Percentiles rank a stretch among this genome's conserved stretches.
Evolutionary conservation across 768 basidiomycete genomes (phyloP).

Genomic region (Suillus luteus): DNA sequence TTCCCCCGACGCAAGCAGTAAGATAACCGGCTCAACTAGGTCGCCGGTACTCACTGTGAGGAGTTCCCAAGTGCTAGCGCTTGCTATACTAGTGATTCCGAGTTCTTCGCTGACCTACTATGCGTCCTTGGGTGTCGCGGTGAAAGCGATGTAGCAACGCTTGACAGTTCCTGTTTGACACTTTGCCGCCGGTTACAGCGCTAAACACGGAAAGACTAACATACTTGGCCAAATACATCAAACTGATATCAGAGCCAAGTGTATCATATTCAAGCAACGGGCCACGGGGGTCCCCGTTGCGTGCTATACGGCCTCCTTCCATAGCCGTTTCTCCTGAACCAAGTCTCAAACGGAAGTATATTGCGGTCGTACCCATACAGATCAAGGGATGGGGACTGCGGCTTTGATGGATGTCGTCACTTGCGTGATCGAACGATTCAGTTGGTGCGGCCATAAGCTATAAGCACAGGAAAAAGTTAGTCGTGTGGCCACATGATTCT

Average conservation of each 20-base stretch:
- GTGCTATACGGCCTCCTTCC: background rate
- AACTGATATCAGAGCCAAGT: background rate
- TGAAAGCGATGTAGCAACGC: background rate
- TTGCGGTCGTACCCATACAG: background rate
- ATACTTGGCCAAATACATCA: background rate
- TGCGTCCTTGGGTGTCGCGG: background rate
- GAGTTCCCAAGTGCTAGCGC: background rate
- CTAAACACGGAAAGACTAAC: background rate
- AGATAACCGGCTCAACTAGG: background rate
- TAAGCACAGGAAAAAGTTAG: background rate
- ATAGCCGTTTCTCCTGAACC: background rate
- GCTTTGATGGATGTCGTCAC: background rate
- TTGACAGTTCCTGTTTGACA: background rate
- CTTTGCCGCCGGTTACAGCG: background rate
- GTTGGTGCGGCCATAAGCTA: background rate
- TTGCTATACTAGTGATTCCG: background rate
- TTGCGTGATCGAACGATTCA: background rate
- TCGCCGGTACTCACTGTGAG: background rate
- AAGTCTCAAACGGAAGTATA: background rate
- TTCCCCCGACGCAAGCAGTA: background rate
- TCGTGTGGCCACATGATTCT: background rate
- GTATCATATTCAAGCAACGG: background rate
- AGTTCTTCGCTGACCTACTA: background rate
- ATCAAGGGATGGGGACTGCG: background rate
- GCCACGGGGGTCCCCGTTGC: background rate